These are phyloP conservation scores for Suillus decipiens DNA, from an alignment of 768 basidiomycete species.

Conservation along the genomic window DNA sequence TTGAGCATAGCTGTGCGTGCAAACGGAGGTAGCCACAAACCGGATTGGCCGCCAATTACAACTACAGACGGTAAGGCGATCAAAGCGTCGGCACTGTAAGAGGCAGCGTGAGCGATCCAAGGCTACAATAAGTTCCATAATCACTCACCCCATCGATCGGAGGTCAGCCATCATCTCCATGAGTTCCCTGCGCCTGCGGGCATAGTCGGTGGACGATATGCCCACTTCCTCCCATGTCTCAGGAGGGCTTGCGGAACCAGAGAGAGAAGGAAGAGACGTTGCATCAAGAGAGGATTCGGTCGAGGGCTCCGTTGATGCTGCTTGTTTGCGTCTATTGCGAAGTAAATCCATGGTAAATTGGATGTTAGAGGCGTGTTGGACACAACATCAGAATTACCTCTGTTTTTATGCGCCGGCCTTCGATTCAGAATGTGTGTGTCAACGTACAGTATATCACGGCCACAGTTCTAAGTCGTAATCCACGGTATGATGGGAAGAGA, in stretches of 20 bases:
- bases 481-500: background rate
- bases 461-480: background rate
- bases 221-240: constrained; percentile 13
- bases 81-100: constrained; percentile 41
- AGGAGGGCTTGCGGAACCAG: background rate
- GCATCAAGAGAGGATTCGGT: constrained; percentile 2
- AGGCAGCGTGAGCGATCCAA: background rate
- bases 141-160: constrained; percentile 34
- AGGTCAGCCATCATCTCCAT: constrained; percentile 41
- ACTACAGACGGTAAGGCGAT: constrained; percentile 51
- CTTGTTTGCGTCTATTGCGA: constrained; percentile 5
- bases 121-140: background rate
- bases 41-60: constrained; percentile 56
- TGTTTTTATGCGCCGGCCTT: background rate
- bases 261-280: background rate
- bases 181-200: constrained; percentile 39
- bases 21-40: constrained; percentile 22
- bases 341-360: background rate
- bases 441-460: background rate
- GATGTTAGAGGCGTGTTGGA: background rate
- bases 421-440: background rate
- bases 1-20: background rate
- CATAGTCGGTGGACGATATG: constrained; percentile 40
- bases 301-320: background rate
- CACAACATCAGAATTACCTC: background rate